phyloP scores from a whole-genome alignment of 352 stramenopile genomes.

The Phytophthora cactorum region DNA sequence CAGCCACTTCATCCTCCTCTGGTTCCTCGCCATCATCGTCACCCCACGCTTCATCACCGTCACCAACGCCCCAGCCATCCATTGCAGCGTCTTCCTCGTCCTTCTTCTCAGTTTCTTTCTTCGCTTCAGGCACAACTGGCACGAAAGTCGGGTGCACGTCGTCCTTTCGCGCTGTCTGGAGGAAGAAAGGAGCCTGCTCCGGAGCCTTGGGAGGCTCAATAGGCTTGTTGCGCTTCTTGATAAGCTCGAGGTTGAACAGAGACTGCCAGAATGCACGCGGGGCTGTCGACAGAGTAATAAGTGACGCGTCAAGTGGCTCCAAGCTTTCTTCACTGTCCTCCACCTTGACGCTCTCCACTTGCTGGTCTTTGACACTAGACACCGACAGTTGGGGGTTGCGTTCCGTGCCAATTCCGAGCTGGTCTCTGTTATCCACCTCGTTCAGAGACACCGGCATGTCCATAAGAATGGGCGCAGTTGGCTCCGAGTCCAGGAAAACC shows the following conservation, averaged over 20 bases:
- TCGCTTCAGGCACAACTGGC: slow-evolving; percentile 40
- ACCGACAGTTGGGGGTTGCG: slow-evolving; percentile 55
- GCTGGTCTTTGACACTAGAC: slow-evolving; percentile 47
- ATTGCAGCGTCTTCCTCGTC: slow-evolving; percentile 47
- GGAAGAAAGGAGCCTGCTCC: slow-evolving; percentile 95
- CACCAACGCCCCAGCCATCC: slow-evolving; percentile 69
- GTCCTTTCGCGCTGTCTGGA: slow-evolving; percentile 90
- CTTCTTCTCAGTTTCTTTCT: slow-evolving; percentile 26
- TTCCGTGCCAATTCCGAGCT: slow-evolving; percentile 59
- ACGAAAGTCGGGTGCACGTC: slow-evolving; percentile 83
- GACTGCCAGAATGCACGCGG: slow-evolving; percentile 91
- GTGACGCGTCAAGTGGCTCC: slow-evolving; percentile 57
- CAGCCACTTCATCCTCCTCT: slow-evolving; percentile 36
- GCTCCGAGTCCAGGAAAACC: slow-evolving; percentile 84
- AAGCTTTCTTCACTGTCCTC: slow-evolving; percentile 38
- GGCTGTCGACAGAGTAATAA: slow-evolving; percentile 81
- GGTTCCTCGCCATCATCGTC: slow-evolving; percentile 47
- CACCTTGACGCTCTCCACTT: slow-evolving; percentile 52
- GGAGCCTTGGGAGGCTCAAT: slow-evolving; percentile 94
- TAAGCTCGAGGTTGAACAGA: slow-evolving; percentile 93
- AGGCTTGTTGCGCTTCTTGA: slow-evolving; percentile 97
- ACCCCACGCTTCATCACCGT: slow-evolving; percentile 72
- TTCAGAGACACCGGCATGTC: slow-evolving; percentile 92
- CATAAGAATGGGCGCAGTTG: slow-evolving; percentile 83
- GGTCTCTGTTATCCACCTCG: slow-evolving; percentile 78